phyloP scores from a whole-genome alignment of 345 rosid species.

The Bretschneidera sinensis region DNA sequence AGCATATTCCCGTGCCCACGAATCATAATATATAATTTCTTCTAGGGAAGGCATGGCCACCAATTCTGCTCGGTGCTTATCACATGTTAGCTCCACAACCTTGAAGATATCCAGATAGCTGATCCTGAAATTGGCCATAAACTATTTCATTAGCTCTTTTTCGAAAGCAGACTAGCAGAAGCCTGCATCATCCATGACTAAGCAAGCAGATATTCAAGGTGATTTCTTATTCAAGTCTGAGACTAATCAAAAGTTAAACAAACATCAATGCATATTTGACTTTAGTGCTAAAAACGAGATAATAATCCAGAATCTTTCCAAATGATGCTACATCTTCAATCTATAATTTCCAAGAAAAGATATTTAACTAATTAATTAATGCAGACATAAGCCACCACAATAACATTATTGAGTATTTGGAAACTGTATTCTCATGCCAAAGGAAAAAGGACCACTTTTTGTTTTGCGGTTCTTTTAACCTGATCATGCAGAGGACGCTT shows the following conservation, averaged over 20 bases:
- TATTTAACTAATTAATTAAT: no score
- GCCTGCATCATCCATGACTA: neutral
- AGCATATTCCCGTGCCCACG: conserved; percentile 87
- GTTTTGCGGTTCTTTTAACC: no score
- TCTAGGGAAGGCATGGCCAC: conserved; percentile 70
- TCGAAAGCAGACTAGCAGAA: neutral
- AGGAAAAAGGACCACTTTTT: no score
- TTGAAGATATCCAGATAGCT: conserved; percentile 86
- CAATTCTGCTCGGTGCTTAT: conserved; percentile 63
- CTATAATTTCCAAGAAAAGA: neutral
- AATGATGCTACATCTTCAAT: neutral
- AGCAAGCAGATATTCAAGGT: neutral
- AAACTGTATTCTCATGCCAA: no score
- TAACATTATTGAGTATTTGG: neutral
- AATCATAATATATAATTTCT: conserved; percentile 83
- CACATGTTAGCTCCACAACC: conserved; percentile 84
- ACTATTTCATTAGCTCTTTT: no score
- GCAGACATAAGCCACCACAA: neutral
- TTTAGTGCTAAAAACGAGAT: neutral
- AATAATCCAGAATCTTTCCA: no score
- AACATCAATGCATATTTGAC: neutral
- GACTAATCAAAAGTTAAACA: neutral
- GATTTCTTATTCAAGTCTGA: neutral
- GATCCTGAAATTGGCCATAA: conserved; percentile 48
- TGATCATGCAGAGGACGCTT: no score